Percentiles rank a stretch among this genome's conserved stretches.
These are phyloP conservation scores for Phytophthora cactorum DNA, from an alignment of 352 stramenopile species.

Conservation along the genomic window DNA sequence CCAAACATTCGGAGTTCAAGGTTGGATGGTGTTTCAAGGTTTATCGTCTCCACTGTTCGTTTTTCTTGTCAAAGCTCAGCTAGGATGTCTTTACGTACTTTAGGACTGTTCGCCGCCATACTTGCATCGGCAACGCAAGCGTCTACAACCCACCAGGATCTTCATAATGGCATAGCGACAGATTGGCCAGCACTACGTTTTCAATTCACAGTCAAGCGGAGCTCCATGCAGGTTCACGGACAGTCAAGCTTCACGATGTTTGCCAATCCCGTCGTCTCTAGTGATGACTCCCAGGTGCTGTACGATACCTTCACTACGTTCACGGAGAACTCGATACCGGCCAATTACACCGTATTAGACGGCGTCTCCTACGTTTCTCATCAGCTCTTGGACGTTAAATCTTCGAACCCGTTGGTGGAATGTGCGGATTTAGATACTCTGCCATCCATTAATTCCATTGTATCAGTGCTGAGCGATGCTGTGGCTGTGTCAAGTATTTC, in stretches of 20 bases:
- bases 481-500: slow-evolving; percentile 2
- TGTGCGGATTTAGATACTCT: slow-evolving; percentile 12
- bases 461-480: slow-evolving; percentile 7
- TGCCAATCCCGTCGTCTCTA: slow-evolving; percentile 19
- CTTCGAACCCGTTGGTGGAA: neutral
- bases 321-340: slow-evolving; percentile 1
- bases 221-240: slow-evolving; percentile 14
- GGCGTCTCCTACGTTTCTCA: slow-evolving; percentile 18
- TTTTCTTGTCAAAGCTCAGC: neutral
- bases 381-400: neutral
- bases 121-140: neutral
- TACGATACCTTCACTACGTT: slow-evolving; percentile 28
- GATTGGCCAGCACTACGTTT: slow-evolving; percentile 25
- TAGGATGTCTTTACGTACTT: neutral
- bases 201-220: slow-evolving; percentile 15
- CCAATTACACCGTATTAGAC: slow-evolving; percentile 24
- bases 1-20: neutral
- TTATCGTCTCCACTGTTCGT: neutral
- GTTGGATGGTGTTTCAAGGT: neutral
- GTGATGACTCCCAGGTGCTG: slow-evolving; percentile 13
- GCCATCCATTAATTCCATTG: slow-evolving; percentile 20
- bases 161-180: neutral
- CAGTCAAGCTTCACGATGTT: slow-evolving; percentile 27
- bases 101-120: neutral
- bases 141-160: neutral